phyloP scores from a whole-genome alignment of 306 rosid genomes.

The Erythrophleum fordii region DNA sequence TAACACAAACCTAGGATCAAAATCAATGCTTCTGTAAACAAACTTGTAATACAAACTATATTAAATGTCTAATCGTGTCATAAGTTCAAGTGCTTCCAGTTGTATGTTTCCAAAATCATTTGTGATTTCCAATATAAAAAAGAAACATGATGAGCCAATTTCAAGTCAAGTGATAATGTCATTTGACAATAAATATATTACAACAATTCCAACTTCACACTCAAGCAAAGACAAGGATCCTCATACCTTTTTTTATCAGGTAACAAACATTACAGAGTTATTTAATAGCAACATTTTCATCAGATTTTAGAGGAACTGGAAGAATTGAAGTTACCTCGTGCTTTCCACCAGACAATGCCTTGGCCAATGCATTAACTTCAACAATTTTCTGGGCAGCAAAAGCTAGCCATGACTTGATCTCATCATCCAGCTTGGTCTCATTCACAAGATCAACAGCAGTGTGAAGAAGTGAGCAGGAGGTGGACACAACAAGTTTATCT shows the following conservation, averaged over 20 bases:
- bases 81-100: background rate
- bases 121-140: background rate
- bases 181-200: background rate
- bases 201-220: background rate
- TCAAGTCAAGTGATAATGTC: background rate
- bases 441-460: slow-evolving; percentile 91
- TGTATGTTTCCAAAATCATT: background rate
- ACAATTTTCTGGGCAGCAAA: slow-evolving; percentile 91
- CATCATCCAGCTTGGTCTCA: slow-evolving; percentile 81
- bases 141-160: background rate
- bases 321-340: slow-evolving; percentile 58
- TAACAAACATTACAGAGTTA: slow-evolving; percentile 9
- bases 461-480: slow-evolving; percentile 90
- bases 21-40: background rate
- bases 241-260: background rate
- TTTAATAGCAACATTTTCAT: slow-evolving; percentile 1
- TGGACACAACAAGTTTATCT: slow-evolving; percentile 88
- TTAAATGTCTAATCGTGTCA: background rate
- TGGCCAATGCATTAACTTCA: slow-evolving; percentile 92
- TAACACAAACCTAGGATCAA: background rate
- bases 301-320: background rate
- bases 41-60: background rate
- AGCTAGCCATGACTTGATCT: slow-evolving; percentile 88
- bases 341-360: slow-evolving; percentile 74
- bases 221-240: background rate